These are phyloP conservation scores for Starmerella apicola DNA, from an alignment of 805 yeast genomes.

Conservation along the genomic window DNA sequence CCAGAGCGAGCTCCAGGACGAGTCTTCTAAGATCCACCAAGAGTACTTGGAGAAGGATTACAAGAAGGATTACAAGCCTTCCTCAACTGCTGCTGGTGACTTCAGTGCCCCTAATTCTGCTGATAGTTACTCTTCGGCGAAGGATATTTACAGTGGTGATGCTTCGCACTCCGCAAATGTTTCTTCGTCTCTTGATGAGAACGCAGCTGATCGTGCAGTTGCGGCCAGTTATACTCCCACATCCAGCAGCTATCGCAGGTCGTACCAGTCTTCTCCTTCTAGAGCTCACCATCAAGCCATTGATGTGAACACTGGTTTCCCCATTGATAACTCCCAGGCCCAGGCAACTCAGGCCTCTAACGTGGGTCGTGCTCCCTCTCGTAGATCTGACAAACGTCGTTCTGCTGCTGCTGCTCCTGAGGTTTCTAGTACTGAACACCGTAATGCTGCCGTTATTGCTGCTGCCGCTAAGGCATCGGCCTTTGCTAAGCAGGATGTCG, in stretches of 20 bases:
- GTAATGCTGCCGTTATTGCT: constrained; percentile 17
- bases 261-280: not conserved
- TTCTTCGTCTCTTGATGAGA: not conserved
- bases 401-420: not conserved
- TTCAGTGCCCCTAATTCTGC: not conserved
- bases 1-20: too few relatives aligned
- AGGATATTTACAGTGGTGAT: not conserved
- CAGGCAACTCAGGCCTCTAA: not conserved
- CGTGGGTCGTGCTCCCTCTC: not conserved
- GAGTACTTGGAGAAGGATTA: not conserved
- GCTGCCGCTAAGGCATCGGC: constrained; percentile 18
- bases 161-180: not conserved
- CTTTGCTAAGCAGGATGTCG: constrained; percentile 18
- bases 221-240: not conserved
- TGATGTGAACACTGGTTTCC: constrained; percentile 18
- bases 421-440: constrained; percentile 7
- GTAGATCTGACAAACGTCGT: constrained; percentile 1
- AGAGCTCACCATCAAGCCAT: constrained; percentile 12
- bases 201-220: not conserved
- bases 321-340: constrained; percentile 6
- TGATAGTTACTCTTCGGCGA: not conserved
- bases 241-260: not conserved
- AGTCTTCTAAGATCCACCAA: not conserved
- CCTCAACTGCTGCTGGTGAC: not conserved
- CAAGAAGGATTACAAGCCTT: not conserved